These are phyloP conservation scores for Rhodotorula sp. DNA, from an alignment of 1,284 basidiomycete genomes.

Conservation along the genomic window DNA sequence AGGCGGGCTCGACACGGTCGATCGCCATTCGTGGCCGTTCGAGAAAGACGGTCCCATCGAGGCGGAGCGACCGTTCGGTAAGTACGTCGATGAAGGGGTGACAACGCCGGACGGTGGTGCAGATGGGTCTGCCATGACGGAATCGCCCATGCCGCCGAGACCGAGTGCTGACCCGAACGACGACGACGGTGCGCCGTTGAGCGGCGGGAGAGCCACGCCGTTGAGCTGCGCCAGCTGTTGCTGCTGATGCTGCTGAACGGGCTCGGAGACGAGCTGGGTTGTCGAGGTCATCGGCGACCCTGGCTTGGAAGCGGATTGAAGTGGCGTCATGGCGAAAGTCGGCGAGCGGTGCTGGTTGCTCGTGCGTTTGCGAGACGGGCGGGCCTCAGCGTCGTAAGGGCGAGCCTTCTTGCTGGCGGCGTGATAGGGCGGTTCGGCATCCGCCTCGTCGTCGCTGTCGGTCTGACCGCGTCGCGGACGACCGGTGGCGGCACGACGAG, in stretches of 20 bases:
- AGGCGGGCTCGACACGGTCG: conserved; percentile 29
- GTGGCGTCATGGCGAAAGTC: conserved; percentile 44
- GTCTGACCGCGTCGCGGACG: conserved; percentile 10
- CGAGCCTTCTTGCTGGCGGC: conserved; percentile 36
- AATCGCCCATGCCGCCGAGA: conserved; percentile 16
- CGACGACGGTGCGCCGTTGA: not conserved
- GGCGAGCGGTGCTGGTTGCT: conserved; percentile 30
- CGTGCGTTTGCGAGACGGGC: conserved; percentile 28
- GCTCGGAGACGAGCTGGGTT: not conserved
- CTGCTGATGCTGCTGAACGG: not conserved
- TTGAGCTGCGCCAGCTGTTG: not conserved
- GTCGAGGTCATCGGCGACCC: not conserved
- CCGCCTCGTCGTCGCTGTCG: conserved; percentile 29
- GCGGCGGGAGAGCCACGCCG: not conserved
- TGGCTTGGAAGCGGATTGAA: conserved; percentile 5
- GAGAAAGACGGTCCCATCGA: not conserved
- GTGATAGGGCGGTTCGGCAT: not conserved
- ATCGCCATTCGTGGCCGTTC: conserved; percentile 14
- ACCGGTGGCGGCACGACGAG: not conserved
- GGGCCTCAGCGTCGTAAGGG: conserved; percentile 46
- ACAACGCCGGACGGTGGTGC: not conserved
- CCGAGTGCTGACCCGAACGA: conserved; percentile 17
- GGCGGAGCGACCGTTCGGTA: not conserved
- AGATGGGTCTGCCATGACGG: conserved; percentile 2
- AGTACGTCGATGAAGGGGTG: not conserved